Base-by-base conservation (phyloP, 306 rosid species). In the Prunus salicina region DNA sequence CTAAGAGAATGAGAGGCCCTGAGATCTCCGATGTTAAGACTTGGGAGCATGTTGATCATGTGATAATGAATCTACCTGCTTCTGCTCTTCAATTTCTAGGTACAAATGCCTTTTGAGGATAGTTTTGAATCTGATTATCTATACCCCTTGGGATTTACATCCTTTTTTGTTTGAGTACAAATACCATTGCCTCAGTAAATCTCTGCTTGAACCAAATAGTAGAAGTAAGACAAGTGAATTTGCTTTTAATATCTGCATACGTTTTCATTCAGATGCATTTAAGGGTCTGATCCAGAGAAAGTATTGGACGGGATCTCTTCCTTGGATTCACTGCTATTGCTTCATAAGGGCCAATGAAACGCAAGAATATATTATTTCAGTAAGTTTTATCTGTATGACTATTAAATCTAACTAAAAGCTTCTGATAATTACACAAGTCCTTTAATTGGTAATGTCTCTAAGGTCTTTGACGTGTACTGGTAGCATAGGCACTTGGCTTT, bases 271-370 rank as follows among this genome's bases (percentile, higher is more conserved):
- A 95, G 98, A 95, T 90, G 88, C 88, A 72, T 95, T 92, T 81
- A 87, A 79, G 76, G 89, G 90, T 62, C 51, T 82, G 83, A 84
- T 87, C 82, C 84, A 60, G 77, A 92, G 81, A 80, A 87, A 84
- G 75, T 84, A 78, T 84, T 90, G 97, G 98, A 89, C 69, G 76
- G 97, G 91, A 51, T 70, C 70, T 78, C 96, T 92, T 57, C 98
- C 98, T 75, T 86, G 84, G 93, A 85, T 95, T 76, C 98, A 95
- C 79, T 95, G 97, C 76, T 95, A 92, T 82, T 92, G 97, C 85
- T 95, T 95, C 85, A 92, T 92, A 20, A 88, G 91, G 70, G 96
- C 98, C 41, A 82, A 75, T 84, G 97, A 95, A 87, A 85, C 88
- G 38, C 91, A 84, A 46, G 92, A 89, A 65, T 80, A 78, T 71